Evolutionary conservation across 495 filamentous ascomycete species (phyloP), one percentile per base, ranked within the genome.

Genomic region (Penicillium alfredii): DNA sequence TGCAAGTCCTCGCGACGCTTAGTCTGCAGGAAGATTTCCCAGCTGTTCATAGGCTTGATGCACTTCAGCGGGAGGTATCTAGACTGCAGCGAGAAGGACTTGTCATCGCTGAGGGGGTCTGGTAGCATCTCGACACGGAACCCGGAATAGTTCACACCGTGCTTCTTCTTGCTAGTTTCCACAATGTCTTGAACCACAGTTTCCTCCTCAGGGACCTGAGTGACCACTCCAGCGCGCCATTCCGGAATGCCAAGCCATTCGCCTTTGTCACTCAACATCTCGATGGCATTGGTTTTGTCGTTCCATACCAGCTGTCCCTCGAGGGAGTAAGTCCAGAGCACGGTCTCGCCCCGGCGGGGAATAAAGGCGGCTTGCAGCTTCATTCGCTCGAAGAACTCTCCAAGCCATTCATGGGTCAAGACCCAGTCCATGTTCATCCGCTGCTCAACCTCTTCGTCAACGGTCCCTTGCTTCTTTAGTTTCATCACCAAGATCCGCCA

Each of bases 171-270:
- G 0, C 47, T 51, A 2, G 59, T 58, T 15, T 50, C 35, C 7
- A 64, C 45, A 3, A 77, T 55, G 28, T 78, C 73, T 14, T 69
- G 48, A 14, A 71, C 48, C 3, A 51, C 47, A 6, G 58, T 44
- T 11, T 73, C 66, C 15, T 62, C 52, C 7, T 69, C 56, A 0
- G 68, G 59, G n/a, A 58, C 51, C 42, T 78, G 70, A 0, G 67
- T 64, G 30, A 82, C 46, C 8, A 76, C 53, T 1, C 77, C 78
- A 0, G 73, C 77, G 25, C 73, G 66, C 78, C 78, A 82, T 17
- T 60, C 27, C 6, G 75, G 73, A 9, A 44, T 45, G 0, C 56
- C 60, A 2, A 42, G 36, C 48, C 51, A 59, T n/a, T 33, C 44
- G 10, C 35, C 20, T 24, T 54, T 44, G 7, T 42, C 34, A 6